Evolutionary conservation across 148 eudicot species (phyloP).

Genomic region (Fagopyrum esculentum): DNA sequence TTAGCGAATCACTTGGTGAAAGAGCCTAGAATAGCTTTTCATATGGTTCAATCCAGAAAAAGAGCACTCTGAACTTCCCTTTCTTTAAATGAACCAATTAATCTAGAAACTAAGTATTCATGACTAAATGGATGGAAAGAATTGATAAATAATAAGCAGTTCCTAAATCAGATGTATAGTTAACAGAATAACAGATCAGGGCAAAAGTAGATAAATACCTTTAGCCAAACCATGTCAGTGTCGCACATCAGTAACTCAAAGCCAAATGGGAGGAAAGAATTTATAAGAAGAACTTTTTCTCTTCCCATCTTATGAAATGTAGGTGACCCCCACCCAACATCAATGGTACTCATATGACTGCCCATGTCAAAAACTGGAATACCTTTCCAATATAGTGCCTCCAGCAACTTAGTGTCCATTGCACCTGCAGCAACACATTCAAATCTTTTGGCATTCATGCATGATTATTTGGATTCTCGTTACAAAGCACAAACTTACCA

Average conservation of each 20-base stretch:
- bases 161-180: background rate
- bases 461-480: background rate
- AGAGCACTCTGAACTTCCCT: background rate
- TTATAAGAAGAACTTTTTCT: slow-evolving; percentile 82
- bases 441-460: background rate
- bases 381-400: slow-evolving; percentile 93
- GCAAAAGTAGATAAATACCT: slow-evolving; percentile 39
- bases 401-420: slow-evolving; percentile 89
- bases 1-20: background rate
- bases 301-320: slow-evolving; percentile 99
- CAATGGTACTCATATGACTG: slow-evolving; percentile 91
- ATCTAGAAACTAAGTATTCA: background rate
- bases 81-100: background rate
- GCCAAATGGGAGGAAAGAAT: slow-evolving; percentile 82
- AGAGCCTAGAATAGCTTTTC: background rate
- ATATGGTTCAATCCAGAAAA: background rate
- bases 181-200: background rate
- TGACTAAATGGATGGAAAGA: background rate
- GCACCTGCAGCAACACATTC: slow-evolving; percentile 54
- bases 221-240: slow-evolving; percentile 98
- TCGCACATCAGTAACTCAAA: slow-evolving; percentile 93
- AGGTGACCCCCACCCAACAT: slow-evolving; percentile 97
- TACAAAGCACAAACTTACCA: background rate
- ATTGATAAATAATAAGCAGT: background rate
- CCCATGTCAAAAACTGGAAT: slow-evolving; percentile 97